Percentiles rank a stretch among this genome's conserved stretches.
These are phyloP conservation scores for Hymenoscyphus linearis DNA, from an alignment of 2,329 filamentous ascomycete species.

Conservation along the genomic window DNA sequence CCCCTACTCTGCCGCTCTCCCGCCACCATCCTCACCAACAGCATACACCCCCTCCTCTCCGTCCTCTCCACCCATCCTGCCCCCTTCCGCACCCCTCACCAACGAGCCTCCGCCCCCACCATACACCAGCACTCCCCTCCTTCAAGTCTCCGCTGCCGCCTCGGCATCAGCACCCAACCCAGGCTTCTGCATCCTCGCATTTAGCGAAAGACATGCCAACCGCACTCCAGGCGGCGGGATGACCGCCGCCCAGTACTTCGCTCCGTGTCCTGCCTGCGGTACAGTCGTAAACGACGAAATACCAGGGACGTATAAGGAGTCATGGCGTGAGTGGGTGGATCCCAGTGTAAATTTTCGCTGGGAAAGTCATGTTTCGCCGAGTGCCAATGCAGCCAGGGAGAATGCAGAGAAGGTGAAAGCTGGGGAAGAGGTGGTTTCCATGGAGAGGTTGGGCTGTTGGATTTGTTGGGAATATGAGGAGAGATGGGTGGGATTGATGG, in stretches of 20 bases:
- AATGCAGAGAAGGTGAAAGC: slow-evolving; percentile 1
- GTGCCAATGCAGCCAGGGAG: not conserved
- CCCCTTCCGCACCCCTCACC: not conserved
- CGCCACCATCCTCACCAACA: not conserved
- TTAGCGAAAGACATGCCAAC: slow-evolving; percentile 22
- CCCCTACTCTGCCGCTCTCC: not conserved
- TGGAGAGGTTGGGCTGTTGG: slow-evolving; percentile 22
- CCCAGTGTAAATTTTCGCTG: slow-evolving; percentile 26
- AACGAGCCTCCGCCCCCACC: slow-evolving; percentile 8
- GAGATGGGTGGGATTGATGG: slow-evolving; percentile 20
- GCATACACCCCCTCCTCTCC: not conserved
- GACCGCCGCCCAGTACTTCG: slow-evolving; percentile 19
- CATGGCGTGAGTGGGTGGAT: slow-evolving; percentile 25
- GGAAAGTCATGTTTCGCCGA: slow-evolving; percentile 22
- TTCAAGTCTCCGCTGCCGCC: slow-evolving; percentile 1
- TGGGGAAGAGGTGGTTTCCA: not conserved
- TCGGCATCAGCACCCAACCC: slow-evolving; percentile 14
- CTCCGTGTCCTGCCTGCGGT: slow-evolving; percentile 19
- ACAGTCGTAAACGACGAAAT: slow-evolving; percentile 17
- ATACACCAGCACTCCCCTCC: not conserved
- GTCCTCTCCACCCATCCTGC: not conserved
- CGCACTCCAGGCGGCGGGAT: slow-evolving; percentile 21
- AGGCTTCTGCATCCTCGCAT: slow-evolving; percentile 25
- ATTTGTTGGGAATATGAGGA: slow-evolving; percentile 27
- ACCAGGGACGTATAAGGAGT: slow-evolving; percentile 16